Base-by-base conservation (phyloP, 345 rosid genomes). In the Pistacia vera region DNA sequence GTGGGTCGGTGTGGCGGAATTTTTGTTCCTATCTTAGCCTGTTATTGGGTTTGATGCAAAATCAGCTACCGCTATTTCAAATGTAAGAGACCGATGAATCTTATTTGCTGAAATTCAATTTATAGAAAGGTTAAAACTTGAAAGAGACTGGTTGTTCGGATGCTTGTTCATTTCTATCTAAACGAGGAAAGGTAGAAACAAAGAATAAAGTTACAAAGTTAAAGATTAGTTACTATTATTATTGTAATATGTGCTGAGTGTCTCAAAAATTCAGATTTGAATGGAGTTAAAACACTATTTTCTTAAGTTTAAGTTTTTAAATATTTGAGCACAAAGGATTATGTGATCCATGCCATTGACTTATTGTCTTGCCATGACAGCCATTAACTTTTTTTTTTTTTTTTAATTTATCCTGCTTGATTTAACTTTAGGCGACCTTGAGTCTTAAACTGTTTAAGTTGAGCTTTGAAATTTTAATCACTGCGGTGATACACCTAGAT, bases 1-100 rank as follows among this genome's bases (percentile, higher is more conserved):
- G 97, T 25, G 98, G 68, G 95, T 90, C 56, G 98, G 98, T 68
- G 98, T 2, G 98, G 93, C 72, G 97, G 98, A n/a, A 92, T 89
- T 61, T 91, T 87, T 58, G 91, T 91, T 16, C 95, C 97, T 2
- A 92, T 94, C 94, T 94, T 73, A 86, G 79, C 81, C 82, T 94
- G 61, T 94, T 69, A 79, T 94, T 78, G 97, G 98, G 63, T 94
- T 90, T 77, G 97, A 90, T 83, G 77, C 97, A 2, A 94, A 94
- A 83, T 92, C 96, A 22, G 77, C 96, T 2, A 91, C 98, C 14
- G 96, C 96, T 18, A 78, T 94, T 28, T 94, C 98, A 11, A 94
- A 90, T 94, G 96, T 92, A 85, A 85, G 90, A 28, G 55, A 9
- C 52, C 36, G n/a, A 5, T 18, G 25, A 55, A 9, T 16, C 3